These are phyloP conservation scores for Teunomyces gatunensis DNA, from an alignment of 805 yeast genomes.

Conservation along the genomic window DNA sequence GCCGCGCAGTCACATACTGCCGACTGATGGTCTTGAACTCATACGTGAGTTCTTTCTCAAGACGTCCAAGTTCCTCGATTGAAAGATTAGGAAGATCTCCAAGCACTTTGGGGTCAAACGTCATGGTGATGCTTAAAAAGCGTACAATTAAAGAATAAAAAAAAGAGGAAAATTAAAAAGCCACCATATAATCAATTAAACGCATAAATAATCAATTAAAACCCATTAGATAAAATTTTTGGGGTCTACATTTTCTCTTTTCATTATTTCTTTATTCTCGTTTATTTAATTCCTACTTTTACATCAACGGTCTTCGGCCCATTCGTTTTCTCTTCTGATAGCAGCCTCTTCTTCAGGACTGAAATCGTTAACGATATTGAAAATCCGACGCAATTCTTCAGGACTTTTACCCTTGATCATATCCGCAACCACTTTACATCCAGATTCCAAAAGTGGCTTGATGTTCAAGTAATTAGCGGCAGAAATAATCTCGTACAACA, in stretches of 20 bases:
- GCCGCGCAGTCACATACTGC: slow-evolving; percentile 26
- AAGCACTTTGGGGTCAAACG: slow-evolving; percentile 2
- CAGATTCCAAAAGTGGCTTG: slow-evolving; percentile 71
- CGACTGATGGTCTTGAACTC: slow-evolving; percentile 26
- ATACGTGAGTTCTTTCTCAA: slow-evolving; percentile 1
- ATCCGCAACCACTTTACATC: slow-evolving; percentile 79
- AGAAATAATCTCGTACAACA: slow-evolving; percentile 75
- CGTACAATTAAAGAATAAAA: background rate
- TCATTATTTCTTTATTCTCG: background rate
- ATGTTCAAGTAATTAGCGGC: slow-evolving; percentile 82
- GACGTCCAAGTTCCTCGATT: slow-evolving; percentile 3
- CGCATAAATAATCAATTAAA: background rate
- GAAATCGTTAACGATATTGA: slow-evolving; percentile 78
- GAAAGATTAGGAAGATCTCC: slow-evolving; percentile 1
- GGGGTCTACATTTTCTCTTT: background rate
- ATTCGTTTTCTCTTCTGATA: slow-evolving; percentile 81
- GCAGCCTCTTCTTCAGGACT: slow-evolving; percentile 88
- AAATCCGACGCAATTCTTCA: slow-evolving; percentile 75
- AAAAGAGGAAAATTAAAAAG: background rate
- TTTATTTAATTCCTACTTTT: background rate
- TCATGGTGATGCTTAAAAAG: background rate
- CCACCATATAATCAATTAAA: background rate
- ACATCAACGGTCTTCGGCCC: slow-evolving; percentile 78
- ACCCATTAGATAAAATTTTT: too few relatives aligned
- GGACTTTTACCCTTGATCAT: slow-evolving; percentile 81